Evolutionary conservation across 2,329 filamentous ascomycete species (phyloP).

Genomic region (Tympanopsis confertula): DNA sequence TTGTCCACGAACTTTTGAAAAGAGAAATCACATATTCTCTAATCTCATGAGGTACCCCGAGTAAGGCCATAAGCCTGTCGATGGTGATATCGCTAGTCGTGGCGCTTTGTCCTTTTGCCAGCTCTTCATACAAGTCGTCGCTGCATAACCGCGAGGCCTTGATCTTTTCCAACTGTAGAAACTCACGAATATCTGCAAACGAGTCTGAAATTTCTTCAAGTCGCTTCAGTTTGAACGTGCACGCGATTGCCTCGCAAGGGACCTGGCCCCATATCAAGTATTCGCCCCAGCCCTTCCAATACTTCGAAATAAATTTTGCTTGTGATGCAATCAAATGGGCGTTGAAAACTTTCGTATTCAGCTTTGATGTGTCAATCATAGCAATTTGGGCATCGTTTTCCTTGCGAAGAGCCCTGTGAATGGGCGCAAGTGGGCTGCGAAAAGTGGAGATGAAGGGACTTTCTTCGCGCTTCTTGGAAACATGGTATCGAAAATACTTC

Average conservation of each 20-base stretch:
- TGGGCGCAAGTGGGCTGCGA: background rate
- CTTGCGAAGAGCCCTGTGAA: background rate
- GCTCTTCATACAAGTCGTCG: too few relatives aligned
- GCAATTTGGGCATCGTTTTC: background rate
- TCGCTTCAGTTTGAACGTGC: background rate
- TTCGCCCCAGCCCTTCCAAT: background rate
- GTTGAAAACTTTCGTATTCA: background rate
- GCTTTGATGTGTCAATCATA: background rate
- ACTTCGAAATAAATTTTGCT: background rate
- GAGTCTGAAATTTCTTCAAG: background rate
- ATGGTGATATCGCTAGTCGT: too few relatives aligned
- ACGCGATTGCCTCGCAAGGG: background rate
- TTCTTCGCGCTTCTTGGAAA: too few relatives aligned
- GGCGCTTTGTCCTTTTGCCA: too few relatives aligned
- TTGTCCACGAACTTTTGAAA: too few relatives aligned
- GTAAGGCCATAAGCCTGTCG: too few relatives aligned
- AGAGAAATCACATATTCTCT: too few relatives aligned
- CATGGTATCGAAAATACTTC: too few relatives aligned
- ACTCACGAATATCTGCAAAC: background rate
- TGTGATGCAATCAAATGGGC: background rate
- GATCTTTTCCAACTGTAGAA: background rate
- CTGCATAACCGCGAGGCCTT: too few relatives aligned
- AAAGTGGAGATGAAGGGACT: constrained; percentile 1
- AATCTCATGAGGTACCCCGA: too few relatives aligned
- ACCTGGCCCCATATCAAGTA: background rate